Percentiles rank a stretch among this genome's conserved stretches.
Conservation (phyloP, 2,329 filamentous ascomycete species). For the Pleurostoma richardsiae region DNA sequence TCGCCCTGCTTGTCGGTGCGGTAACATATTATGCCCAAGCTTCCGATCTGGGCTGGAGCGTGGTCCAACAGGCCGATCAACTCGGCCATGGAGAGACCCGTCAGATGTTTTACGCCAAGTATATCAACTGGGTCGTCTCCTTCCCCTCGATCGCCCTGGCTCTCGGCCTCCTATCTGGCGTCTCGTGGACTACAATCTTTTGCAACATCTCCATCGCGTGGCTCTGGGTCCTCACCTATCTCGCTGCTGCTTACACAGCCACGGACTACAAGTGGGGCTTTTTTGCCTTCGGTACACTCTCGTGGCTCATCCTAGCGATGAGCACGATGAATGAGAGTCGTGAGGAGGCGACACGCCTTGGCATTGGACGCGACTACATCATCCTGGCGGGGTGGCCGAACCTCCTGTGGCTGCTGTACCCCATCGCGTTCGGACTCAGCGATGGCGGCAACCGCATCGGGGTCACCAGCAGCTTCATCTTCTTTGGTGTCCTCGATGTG, state of each 20-base stretch:
- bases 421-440: slow-evolving; percentile 38
- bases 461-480: slow-evolving; percentile 34
- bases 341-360: slow-evolving; percentile 28
- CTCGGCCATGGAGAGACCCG: slow-evolving; percentile 15
- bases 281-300: slow-evolving; percentile 38
- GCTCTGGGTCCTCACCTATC: slow-evolving; percentile 40
- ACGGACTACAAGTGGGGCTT: slow-evolving; percentile 46
- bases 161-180: slow-evolving; percentile 38
- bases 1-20: slow-evolving; percentile 37
- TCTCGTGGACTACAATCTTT: slow-evolving; percentile 45
- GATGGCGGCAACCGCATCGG: slow-evolving; percentile 39
- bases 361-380: slow-evolving; percentile 31
- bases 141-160: slow-evolving; percentile 34
- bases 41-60: slow-evolving; percentile 33
- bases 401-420: slow-evolving; percentile 40
- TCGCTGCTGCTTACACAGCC: slow-evolving; percentile 34
- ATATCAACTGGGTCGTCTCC: slow-evolving; percentile 40
- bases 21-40: slow-evolving; percentile 40
- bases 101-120: slow-evolving; percentile 43
- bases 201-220: slow-evolving; percentile 37
- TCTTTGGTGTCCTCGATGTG: slow-evolving; percentile 41
- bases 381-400: slow-evolving; percentile 35
- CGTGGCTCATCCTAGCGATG: slow-evolving; percentile 34
- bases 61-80: slow-evolving; percentile 25
- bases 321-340: slow-evolving; percentile 31